A percentile compares a stretch with the other conserved stretches of the same genome.
Evolutionary conservation across 371 early-diverging fungal genomes (phyloP).

Genomic region (Mortierella sp.): DNA sequence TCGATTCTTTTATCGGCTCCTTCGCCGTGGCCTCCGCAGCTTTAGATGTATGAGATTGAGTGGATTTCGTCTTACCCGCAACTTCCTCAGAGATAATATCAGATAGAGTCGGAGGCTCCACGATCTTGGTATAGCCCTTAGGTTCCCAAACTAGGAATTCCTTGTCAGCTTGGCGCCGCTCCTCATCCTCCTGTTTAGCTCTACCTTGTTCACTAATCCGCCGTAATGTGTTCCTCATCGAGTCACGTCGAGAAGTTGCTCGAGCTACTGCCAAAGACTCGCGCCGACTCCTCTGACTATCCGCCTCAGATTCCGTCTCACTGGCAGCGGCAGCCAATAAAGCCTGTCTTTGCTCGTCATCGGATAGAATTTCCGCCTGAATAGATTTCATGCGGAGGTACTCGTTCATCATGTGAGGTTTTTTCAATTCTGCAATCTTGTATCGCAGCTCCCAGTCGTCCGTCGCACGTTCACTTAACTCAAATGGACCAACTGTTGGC

Average conservation of each 20-base stretch:
- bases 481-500: slow-evolving; percentile 41
- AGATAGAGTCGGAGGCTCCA: background rate
- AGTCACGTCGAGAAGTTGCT: slow-evolving; percentile 25
- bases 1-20: background rate
- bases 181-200: slow-evolving; percentile 39
- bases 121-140: slow-evolving; percentile 46
- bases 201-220: slow-evolving; percentile 50
- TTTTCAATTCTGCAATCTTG: slow-evolving; percentile 51
- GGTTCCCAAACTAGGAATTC: slow-evolving; percentile 51
- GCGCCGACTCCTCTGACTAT: background rate
- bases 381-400: slow-evolving; percentile 44
- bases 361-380: slow-evolving; percentile 48
- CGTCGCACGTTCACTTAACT: slow-evolving; percentile 34
- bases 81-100: background rate
- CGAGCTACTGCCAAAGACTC: background rate
- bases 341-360: slow-evolving; percentile 31
- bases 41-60: background rate
- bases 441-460: slow-evolving; percentile 53
- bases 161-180: slow-evolving; percentile 33
- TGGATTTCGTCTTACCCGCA: background rate
- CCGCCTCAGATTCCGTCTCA: slow-evolving; percentile 1
- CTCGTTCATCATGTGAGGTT: slow-evolving; percentile 52
- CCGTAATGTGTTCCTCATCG: slow-evolving; percentile 31
- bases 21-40: background rate
- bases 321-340: slow-evolving; percentile 20